Percentiles rank a stretch among this genome's conserved stretches.
phyloP scores from a whole-genome alignment of 805 yeast genomes.

The Cyberlindnera xylosilytica region DNA sequence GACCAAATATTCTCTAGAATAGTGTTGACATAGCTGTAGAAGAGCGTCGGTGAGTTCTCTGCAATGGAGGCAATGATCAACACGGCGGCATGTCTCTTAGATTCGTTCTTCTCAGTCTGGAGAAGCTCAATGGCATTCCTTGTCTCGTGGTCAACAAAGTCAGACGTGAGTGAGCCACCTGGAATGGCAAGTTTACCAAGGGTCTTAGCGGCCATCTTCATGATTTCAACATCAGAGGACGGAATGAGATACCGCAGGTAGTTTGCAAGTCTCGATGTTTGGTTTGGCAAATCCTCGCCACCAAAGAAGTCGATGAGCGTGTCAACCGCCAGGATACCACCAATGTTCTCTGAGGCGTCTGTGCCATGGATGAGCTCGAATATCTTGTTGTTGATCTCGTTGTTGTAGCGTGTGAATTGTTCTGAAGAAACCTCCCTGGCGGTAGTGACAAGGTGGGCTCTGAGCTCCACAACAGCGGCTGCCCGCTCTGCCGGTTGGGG shows the following conservation, averaged over 20 bases:
- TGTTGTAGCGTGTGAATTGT: constrained; percentile 76
- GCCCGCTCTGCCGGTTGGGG: constrained; percentile 32
- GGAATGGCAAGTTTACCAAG: constrained; percentile 87
- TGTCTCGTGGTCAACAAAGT: constrained; percentile 89
- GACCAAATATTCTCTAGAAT: constrained; percentile 84
- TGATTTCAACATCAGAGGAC: constrained; percentile 77
- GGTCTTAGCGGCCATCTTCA: constrained; percentile 83
- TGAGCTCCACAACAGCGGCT: constrained; percentile 66
- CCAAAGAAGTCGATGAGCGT: constrained; percentile 82
- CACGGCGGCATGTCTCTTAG: constrained; percentile 87
- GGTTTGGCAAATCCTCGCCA: constrained; percentile 82
- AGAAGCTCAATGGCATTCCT: constrained; percentile 89
- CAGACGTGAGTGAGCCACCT: constrained; percentile 86
- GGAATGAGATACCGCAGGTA: constrained; percentile 78
- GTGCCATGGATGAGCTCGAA: constrained; percentile 80
- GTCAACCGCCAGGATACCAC: constrained; percentile 90
- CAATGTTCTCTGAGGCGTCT: constrained; percentile 70
- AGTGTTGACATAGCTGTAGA: constrained; percentile 74
- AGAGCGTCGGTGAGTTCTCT: constrained; percentile 77
- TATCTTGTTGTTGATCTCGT: constrained; percentile 81
- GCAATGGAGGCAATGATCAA: constrained; percentile 81
- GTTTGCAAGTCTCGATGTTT: constrained; percentile 88
- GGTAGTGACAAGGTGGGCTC: constrained; percentile 63
- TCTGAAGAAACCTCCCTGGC: constrained; percentile 82
- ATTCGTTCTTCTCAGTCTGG: constrained; percentile 81